Evolutionary conservation across 164 flowering plant genomes (phyloP).

Genomic region (Vitis labrusca): DNA sequence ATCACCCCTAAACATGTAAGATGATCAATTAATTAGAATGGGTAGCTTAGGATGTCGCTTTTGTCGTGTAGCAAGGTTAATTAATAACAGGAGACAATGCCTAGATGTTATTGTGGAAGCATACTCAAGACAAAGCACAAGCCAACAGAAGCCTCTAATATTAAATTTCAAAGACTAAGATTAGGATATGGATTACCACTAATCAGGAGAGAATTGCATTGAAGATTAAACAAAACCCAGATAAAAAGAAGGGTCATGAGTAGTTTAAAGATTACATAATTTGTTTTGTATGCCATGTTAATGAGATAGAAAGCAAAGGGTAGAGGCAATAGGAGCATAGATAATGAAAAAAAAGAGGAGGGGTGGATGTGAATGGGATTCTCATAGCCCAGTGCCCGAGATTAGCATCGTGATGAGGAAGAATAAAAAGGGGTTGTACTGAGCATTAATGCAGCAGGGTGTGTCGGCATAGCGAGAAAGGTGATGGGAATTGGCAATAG

Average conservation of each 20-base stretch:
- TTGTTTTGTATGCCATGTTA: conserved; percentile 2
- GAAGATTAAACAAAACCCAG: neutral
- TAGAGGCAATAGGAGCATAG: conserved; percentile 6
- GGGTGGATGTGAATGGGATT: neutral
- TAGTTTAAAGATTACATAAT: conserved; percentile 5
- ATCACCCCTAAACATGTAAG: too few relatives aligned
- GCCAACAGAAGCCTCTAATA: conserved; percentile 8
- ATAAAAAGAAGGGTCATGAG: conserved; percentile 1
- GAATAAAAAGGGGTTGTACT: conserved; percentile 17
- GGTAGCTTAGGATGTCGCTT: too few relatives aligned
- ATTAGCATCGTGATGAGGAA: conserved; percentile 21
- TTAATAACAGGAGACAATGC: conserved; percentile 20
- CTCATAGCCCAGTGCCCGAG: conserved; percentile 4
- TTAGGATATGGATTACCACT: conserved; percentile 13
- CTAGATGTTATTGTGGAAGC: conserved; percentile 20
- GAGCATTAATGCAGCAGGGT: conserved; percentile 18
- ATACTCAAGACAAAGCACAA: conserved; percentile 22
- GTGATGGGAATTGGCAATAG: neutral
- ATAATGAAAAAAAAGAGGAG: neutral
- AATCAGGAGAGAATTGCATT: neutral
- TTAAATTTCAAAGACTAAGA: neutral
- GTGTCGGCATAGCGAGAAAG: conserved; percentile 10
- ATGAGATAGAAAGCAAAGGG: conserved; percentile 1
- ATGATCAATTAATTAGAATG: too few relatives aligned
- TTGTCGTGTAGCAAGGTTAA: conserved; percentile 8